phyloP scores from a whole-genome alignment of 2,329 filamentous ascomycete genomes.

The Tolypocladium ophioglossoides region DNA sequence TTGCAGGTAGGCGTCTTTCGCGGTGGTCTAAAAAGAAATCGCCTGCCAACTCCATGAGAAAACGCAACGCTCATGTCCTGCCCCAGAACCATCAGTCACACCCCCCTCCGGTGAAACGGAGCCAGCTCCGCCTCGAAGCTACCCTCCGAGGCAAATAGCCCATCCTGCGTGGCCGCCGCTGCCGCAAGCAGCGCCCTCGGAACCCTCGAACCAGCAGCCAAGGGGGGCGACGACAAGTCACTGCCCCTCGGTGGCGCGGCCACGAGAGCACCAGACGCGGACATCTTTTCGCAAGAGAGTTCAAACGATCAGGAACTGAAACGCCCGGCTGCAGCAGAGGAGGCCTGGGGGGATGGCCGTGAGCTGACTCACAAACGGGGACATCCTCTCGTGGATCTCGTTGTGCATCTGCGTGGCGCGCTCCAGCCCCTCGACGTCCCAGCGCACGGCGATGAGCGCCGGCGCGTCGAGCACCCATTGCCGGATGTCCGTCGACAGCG shows the following conservation, averaged over 20 bases:
- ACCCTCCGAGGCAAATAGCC: background rate
- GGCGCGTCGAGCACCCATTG: conserved; percentile 46
- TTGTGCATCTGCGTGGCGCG: conserved; percentile 29
- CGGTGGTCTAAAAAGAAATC: background rate
- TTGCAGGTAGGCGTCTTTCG: background rate
- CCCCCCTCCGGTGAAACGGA: background rate
- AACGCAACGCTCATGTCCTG: background rate
- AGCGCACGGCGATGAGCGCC: conserved; percentile 41
- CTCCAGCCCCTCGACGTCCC: conserved; percentile 50
- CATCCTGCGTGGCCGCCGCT: background rate
- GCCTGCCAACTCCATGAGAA: background rate
- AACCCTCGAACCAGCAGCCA: background rate
- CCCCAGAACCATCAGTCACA: background rate
- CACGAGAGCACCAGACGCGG: background rate
- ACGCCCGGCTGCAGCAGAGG: background rate
- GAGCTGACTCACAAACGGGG: conserved; percentile 11
- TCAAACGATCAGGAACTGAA: background rate
- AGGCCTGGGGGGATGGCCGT: background rate
- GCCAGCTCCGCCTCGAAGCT: background rate
- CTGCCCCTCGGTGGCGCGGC: background rate
- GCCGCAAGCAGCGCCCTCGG: background rate
- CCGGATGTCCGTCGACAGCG: conserved; percentile 35
- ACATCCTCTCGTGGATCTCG: conserved; percentile 35
- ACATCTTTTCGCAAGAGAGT: background rate
- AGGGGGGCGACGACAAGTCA: background rate